A percentile compares a stretch with the other conserved stretches of the same genome.
phyloP scores from a whole-genome alignment of 768 basidiomycete genomes.

The Trametes sanguinea region DNA sequence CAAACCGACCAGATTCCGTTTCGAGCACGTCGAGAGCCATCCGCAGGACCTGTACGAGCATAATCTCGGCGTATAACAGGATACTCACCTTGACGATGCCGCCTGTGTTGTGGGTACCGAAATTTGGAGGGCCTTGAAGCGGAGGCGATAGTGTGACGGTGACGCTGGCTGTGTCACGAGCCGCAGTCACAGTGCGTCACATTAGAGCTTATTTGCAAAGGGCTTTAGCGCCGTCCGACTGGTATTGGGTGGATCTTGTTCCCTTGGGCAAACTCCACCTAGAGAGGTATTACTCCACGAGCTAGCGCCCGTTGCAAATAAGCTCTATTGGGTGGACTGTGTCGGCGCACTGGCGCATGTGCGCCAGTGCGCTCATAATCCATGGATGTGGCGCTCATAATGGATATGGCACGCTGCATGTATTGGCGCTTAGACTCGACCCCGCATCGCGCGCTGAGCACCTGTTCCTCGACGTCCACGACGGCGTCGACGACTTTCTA shows the following conservation, averaged over 20 bases:
- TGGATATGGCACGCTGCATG: neutral
- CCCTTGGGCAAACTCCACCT: too few species aligned
- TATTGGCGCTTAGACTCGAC: too few species aligned
- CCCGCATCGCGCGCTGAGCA: too few species aligned
- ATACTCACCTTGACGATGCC: constrained; percentile 36
- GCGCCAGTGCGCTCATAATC: too few species aligned
- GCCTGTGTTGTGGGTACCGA: constrained; percentile 29
- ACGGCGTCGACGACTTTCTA: too few species aligned
- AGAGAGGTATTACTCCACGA: too few species aligned
- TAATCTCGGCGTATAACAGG: constrained; percentile 4
- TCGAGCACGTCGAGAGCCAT: constrained; percentile 10
- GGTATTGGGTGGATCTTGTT: too few species aligned
- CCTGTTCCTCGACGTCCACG: too few species aligned
- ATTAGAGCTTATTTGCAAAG: too few species aligned
- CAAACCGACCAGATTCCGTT: neutral
- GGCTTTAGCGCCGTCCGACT: too few species aligned
- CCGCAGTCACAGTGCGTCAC: neutral
- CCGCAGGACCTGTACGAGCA: constrained; percentile 15
- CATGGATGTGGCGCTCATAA: too few species aligned
- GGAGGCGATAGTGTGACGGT: constrained; percentile 17
- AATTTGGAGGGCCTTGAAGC: constrained; percentile 18
- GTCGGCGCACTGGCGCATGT: neutral
- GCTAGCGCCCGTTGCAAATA: too few species aligned
- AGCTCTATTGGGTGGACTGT: neutral
- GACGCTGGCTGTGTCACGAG: neutral